Evolutionary conservation across 2,329 filamentous ascomycete species (phyloP), one percentile per base, ranked within the genome.

Genomic region (Cladosporium velox): DNA sequence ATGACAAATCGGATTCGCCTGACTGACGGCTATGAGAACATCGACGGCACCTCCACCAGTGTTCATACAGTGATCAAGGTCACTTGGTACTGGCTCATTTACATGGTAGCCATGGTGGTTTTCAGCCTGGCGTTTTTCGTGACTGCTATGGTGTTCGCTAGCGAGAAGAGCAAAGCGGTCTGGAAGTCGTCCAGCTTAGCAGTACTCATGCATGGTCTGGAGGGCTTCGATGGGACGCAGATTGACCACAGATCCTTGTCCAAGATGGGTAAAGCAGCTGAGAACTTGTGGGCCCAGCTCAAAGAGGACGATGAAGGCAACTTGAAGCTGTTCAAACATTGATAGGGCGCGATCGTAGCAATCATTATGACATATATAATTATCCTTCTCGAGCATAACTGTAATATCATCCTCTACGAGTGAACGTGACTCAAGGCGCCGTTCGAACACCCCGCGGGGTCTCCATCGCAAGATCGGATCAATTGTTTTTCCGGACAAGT

Each of bases 131-230:
- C 24, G 6, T 59, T 59, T 21, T 59, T 44, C 14, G 55, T 59
- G 21, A 44, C 55, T 18, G 55, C 55, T 24, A 35, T 59, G 11
- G 34, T 59, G 5, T 44, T 59, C 14, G 14, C 35, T 24, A 44
- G 55, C 15, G 49, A 52, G 49, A 64, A 32, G 26, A 64, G 61
- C 49, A 26, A 55, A 28, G 34, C 41, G 4, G 34, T 52, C 4
- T 64, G 61, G 61, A 64, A 57, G 10, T 64, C 61, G 15, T 64
- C 61, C 26, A 64, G 49, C 28, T 18, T 64, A 3, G 61, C 61
- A 18, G 18, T 64, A 18, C 32, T 64, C 5, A 54, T 64, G 44
- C 49, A 64, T 55, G 61, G 61, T 3, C 18, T 57, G 28, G 24
- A 26, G 1, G 61, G 49, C 44, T 64, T 59, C 6, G 55, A 59